Base-by-base conservation (phyloP, 2,329 filamentous ascomycete genomes). In the Moelleriella libera region DNA sequence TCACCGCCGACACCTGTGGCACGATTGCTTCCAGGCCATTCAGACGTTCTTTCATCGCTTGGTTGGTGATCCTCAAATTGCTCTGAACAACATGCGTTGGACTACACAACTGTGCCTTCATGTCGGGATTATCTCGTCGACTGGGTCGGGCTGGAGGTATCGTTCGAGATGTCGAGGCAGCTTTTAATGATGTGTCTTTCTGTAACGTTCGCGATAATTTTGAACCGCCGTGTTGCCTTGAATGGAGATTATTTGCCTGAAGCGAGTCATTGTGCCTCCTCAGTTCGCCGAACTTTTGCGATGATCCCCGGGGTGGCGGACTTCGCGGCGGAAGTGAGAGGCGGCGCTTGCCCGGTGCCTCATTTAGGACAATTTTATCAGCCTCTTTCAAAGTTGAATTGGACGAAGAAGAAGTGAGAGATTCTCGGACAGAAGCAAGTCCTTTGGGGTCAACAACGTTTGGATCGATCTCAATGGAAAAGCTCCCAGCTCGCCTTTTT, bases 401-500 rank as follows among this genome's bases (percentile, higher is more conserved):
- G 5, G 82, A 85, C 0, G 83, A 87, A 0, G 83, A 87, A 1
- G 83, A 88, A 28, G 75, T 83, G 5, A 80, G 67, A 1, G 82
- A 82, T 58, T 88, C 84, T 47, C 80, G 74, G 5, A 87, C 78
- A 5, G 78, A 74, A 37, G 81, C 72, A 39, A 88, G 69, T 4
- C 76, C 78, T 50, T 76, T 71, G 9, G 71, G 68, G 43, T 80
- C 74, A 29, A 68, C 62, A 34, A 61, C 61, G 40, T 65, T 62
- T 11, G 63, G 58, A 28, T 72, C 72, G n/a, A 56, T 56, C 43
- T 76, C 74, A 48, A 73, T 72, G 9, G 70, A 69, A 58, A 65
- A 71, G 54, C 75, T 81, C 9, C 71, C 76, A 28, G 72, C 70
- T 54, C 74, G 68, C 54, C 75, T 72, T 54, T 77, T 69, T 30